Evolutionary conservation across 179 eudicot species (phyloP), one percentile per base, ranked within the genome.

Genomic region (Patellifolia procumbens): DNA sequence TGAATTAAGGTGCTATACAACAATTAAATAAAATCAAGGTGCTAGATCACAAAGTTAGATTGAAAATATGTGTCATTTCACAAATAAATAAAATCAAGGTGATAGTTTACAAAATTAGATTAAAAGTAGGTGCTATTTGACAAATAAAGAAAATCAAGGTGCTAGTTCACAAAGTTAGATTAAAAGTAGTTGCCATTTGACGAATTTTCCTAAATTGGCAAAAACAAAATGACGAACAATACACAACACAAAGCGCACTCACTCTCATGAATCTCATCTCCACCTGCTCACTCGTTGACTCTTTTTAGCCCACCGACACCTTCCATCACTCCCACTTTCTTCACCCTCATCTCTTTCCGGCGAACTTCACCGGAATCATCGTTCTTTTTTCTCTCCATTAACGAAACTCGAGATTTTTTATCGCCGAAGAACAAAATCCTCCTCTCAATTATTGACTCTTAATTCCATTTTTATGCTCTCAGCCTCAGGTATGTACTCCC

Each of bases 331-430:
- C 20, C 20, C 62, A 56, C 3, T 56, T 22, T 56, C 62, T 26
- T 22, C 62, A 8, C 1, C 26, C 24, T 34, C 68, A 35, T 10
- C 68, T 63, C 53, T 4, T 49, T 11, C 35, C 46, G 66, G 66
- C 39, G n/a, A 29, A 61, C n/a, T 61, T 61, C 39, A n/a, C 4
- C n/a, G 39, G 31, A 28, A 29, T 61, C 16, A 32, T 10, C 39
- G 37, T 11, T 55, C 60, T 55, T 62, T 19, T 62, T 43, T 62
- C 43, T 62, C 43, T 62, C 67, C 67, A 3, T 63, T 63, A 26
- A 63, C 68, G 15, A 20, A 63, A 8, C 45, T 63, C 13, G 11
- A 63, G 66, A 31, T 63, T 63, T 43, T 34, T 51, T 13, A 28
- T 11, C 63, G 19, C 29, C 13, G 29, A 55, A 22, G 29, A 55